phyloP scores from a whole-genome alignment of 306 rosid species.

The Delonix regia region DNA sequence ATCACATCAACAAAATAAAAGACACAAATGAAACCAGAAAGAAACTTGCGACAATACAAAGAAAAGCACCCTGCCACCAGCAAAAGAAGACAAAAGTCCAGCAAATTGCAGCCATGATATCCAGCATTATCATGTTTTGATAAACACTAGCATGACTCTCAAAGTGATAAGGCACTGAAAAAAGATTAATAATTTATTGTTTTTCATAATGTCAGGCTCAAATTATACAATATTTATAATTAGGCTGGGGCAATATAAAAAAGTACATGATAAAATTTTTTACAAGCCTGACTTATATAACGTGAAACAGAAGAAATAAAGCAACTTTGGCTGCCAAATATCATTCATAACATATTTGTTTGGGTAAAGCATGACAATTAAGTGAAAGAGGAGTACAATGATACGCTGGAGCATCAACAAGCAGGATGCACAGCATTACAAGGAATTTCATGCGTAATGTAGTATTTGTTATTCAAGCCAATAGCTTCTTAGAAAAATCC shows the following conservation, averaged over 20 bases:
- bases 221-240: neutral
- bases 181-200: constrained; percentile 5
- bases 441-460: neutral
- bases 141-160: constrained; percentile 20
- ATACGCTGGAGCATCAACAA: constrained; percentile 21
- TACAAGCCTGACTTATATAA: neutral
- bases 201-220: constrained; percentile 8
- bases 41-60: constrained; percentile 7
- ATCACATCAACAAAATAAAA: constrained; percentile 25
- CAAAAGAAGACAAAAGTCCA: constrained; percentile 4
- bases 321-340: constrained; percentile 9
- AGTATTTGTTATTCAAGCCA: neutral
- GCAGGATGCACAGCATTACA: neutral
- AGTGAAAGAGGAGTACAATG: neutral
- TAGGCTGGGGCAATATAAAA: constrained; percentile 13
- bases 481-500: neutral
- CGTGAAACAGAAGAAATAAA: constrained; percentile 18
- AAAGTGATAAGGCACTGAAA: constrained; percentile 21
- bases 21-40: constrained; percentile 13
- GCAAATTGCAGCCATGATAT: constrained; percentile 25
- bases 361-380: constrained; percentile 2
- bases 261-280: neutral
- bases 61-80: constrained; percentile 5
- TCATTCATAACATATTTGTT: constrained; percentile 7
- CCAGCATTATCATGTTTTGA: constrained; percentile 7